Percentiles rank a stretch among this genome's conserved stretches.
Conservation (phyloP, 805 yeast species). For the Candida jianshihensis region DNA sequence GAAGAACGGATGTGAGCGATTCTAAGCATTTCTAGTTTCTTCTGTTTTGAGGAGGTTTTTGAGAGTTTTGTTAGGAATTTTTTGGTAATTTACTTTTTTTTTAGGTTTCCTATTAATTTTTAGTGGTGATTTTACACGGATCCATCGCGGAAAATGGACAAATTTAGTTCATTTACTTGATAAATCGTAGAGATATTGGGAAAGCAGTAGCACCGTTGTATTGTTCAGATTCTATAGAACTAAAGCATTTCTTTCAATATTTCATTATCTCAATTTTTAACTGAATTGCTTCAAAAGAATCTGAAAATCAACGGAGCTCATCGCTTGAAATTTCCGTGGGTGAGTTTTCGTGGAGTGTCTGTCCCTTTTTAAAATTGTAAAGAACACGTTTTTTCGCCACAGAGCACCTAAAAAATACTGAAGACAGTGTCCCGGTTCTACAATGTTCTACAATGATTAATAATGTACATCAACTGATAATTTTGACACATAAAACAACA, state of each 20-base stretch:
- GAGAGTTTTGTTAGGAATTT: not conserved
- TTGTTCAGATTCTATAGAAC: not conserved
- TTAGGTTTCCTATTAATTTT: not conserved
- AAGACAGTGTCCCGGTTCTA: not conserved
- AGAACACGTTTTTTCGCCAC: too few species aligned
- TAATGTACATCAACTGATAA: not conserved
- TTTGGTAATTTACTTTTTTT: not conserved
- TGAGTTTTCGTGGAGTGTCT: too few species aligned
- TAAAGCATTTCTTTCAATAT: not conserved
- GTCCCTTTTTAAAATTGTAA: too few species aligned
- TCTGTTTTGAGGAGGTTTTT: too few species aligned
- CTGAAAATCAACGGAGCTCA: not conserved
- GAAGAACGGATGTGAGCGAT: slow-evolving; percentile 1
- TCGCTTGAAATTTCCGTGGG: not conserved
- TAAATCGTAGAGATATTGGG: not conserved
- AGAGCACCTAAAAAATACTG: too few species aligned
- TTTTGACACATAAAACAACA: not conserved
- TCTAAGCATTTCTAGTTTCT: slow-evolving; percentile 4
- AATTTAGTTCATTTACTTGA: not conserved
- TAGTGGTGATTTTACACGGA: slow-evolving; percentile 3
- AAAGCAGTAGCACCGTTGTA: not conserved
- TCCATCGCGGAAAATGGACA: not conserved
- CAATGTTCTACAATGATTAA: not conserved
- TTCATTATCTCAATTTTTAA: not conserved
- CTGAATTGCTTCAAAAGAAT: not conserved